These are phyloP conservation scores for Ophiostoma angusticollis DNA, from an alignment of 2,329 filamentous ascomycete species.

Conservation along the genomic window DNA sequence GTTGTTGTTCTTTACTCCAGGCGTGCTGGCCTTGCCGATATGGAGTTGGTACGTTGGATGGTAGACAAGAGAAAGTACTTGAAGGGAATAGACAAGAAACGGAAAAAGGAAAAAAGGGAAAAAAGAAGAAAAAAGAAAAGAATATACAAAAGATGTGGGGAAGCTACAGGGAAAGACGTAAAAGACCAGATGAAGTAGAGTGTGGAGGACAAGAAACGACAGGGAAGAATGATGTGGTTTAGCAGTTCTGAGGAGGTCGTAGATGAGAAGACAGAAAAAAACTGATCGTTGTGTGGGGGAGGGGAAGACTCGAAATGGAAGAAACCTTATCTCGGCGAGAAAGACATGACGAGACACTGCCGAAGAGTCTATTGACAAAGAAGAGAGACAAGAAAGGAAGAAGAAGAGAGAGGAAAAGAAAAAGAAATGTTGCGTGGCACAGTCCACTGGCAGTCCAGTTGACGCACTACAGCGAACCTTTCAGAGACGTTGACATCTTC, in stretches of 20 bases:
- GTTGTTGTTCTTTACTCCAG: background rate
- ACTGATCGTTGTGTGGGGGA: no score
- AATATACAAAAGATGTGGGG: background rate
- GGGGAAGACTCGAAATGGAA: background rate
- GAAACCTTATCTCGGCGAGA: no score
- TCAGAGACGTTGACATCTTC: no score
- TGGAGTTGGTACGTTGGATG: background rate
- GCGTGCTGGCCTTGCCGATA: constrained; percentile 6
- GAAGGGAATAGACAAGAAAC: background rate
- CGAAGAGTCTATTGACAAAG: background rate
- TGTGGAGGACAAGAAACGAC: no score
- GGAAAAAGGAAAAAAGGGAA: background rate
- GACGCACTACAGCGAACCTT: no score
- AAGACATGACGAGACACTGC: background rate
- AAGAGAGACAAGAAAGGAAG: background rate
- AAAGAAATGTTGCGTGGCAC: background rate
- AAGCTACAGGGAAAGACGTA: no score
- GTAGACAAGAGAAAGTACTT: background rate
- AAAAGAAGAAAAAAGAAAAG: constrained; percentile 1
- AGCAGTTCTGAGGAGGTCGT: no score
- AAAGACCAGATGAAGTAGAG: no score
- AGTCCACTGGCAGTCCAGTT: no score
- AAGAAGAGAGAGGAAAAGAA: background rate
- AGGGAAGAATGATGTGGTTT: no score
- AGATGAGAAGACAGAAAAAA: no score